Base-by-base conservation (phyloP, 2,329 filamentous ascomycete species). In the Fusarium fujikuroi region DNA sequence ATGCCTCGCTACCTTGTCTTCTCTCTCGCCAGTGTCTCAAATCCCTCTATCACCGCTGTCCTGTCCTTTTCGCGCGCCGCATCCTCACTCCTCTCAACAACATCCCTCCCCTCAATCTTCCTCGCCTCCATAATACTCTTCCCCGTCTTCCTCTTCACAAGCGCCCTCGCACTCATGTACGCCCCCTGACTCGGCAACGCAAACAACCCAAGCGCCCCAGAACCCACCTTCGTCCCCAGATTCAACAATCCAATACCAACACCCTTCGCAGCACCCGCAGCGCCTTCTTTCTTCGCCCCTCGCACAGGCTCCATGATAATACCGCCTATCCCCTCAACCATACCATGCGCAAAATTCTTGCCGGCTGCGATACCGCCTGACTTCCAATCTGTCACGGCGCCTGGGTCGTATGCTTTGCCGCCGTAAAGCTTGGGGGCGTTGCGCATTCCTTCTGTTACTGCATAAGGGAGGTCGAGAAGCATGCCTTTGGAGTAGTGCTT, bases 391-490 rank as follows among this genome's bases (percentile, higher is more conserved):
- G 59, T 70, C 0, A 73, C 70, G 0, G 61, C 61, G 0, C 70
- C 70, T 2, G 64, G 70, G 4, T 73, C 49, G 7, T 73, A 73
- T 0, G 28, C 70, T 21, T 63, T 23, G 2, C 70, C 36, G 5
- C 71, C 71, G 25, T 74, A 74, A 6, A 70, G 69, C 1, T 53
- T 59, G 4, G 75, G 75, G 0, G 73, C 72, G 1, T 73, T 66
- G 4, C 72, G 70, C 54, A 71, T 70, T 0, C 72, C 75, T 60
- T 76, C 75, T 6, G 75, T 64, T 1, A 77, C 43, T 0, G 75
- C 74, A 7, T 76, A 67, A 16, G 44, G 75, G 53, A 37, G 73
- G 21, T 39, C 76, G 3, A 28, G 70, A 2, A 60, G 64, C 39
- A 60, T 36, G 36, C 32, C 74, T 46, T 18, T 70, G 6, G 23